phyloP scores from a whole-genome alignment of 2,329 filamentous ascomycete genomes.

The Plectosphaerella cucumerina region DNA sequence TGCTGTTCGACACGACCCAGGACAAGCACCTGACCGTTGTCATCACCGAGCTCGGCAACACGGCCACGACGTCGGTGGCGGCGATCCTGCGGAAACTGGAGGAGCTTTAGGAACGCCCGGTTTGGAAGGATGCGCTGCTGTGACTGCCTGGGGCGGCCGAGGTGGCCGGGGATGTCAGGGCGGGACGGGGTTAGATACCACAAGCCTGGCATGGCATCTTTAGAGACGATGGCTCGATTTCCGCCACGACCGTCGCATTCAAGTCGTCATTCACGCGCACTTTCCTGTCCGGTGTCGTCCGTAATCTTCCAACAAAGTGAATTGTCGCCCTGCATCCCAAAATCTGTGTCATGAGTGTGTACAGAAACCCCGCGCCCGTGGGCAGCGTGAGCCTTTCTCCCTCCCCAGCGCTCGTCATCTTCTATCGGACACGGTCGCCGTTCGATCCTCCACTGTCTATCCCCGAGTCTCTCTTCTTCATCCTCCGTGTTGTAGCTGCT shows the following conservation, averaged over 20 bases:
- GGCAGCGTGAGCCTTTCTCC: background rate
- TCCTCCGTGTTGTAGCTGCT: background rate
- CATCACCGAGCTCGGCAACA: constrained; percentile 83
- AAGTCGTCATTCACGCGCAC: no score
- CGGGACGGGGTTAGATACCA: background rate
- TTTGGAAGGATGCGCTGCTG: background rate
- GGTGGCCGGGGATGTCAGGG: background rate
- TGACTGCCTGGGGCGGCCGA: background rate
- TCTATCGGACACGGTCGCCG: no score
- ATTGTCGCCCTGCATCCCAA: background rate
- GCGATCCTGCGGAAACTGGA: constrained; percentile 54
- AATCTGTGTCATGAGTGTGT: background rate
- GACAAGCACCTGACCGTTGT: constrained; percentile 84
- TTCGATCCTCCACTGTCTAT: background rate
- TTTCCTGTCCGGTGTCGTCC: background rate
- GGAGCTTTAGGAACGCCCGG: constrained; percentile 36
- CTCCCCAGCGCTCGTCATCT: background rate
- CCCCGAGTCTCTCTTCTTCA: background rate
- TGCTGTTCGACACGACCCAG: constrained; percentile 90
- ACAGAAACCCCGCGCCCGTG: background rate
- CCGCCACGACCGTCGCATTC: no score
- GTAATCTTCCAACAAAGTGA: background rate
- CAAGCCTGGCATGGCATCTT: no score
- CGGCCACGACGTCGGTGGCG: constrained; percentile 82
- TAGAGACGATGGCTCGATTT: no score